Conservation (phyloP, 2,329 filamentous ascomycete genomes). For the Arthroderma sp. region DNA sequence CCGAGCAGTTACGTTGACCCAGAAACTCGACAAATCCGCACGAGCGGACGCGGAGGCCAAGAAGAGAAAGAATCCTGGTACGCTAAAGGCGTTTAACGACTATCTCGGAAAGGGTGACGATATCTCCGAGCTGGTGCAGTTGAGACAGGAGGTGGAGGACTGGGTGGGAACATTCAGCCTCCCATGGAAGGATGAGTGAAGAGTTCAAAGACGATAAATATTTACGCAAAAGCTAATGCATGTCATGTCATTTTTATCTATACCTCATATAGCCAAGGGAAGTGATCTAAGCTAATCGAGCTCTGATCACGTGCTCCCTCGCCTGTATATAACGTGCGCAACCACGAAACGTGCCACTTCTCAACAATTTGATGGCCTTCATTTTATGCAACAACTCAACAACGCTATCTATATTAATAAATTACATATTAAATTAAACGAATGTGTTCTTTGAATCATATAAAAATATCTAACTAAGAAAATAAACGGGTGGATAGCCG, state of each 20-base stretch:
- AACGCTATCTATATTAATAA: not conserved
- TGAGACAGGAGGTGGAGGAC: conserved; percentile 77
- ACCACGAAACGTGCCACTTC: no score
- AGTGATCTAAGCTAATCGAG: no score
- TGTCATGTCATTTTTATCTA: no score
- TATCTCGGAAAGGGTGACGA: conserved; percentile 71
- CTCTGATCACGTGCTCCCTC: no score
- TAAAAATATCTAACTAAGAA: not conserved
- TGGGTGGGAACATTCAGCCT: conserved; percentile 90
- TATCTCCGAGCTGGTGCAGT: conserved; percentile 66
- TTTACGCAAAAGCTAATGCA: not conserved
- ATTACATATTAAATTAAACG: not conserved
- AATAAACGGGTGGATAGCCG: no score
- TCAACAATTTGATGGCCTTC: no score
- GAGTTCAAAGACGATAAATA: conserved; percentile 16
- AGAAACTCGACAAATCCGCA: conserved; percentile 55
- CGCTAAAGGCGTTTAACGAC: conserved; percentile 95
- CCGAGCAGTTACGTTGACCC: conserved; percentile 65
- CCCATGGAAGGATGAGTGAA: conserved; percentile 60
- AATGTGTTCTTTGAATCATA: not conserved
- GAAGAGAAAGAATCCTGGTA: conserved; percentile 91
- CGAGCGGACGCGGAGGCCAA: conserved; percentile 63
- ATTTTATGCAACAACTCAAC: no score
- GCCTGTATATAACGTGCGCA: no score
- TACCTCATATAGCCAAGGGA: no score